Percentiles rank a stretch among this genome's conserved stretches.
phyloP scores from a whole-genome alignment of 2,329 filamentous ascomycete genomes.

The Curvularia lunata region DNA sequence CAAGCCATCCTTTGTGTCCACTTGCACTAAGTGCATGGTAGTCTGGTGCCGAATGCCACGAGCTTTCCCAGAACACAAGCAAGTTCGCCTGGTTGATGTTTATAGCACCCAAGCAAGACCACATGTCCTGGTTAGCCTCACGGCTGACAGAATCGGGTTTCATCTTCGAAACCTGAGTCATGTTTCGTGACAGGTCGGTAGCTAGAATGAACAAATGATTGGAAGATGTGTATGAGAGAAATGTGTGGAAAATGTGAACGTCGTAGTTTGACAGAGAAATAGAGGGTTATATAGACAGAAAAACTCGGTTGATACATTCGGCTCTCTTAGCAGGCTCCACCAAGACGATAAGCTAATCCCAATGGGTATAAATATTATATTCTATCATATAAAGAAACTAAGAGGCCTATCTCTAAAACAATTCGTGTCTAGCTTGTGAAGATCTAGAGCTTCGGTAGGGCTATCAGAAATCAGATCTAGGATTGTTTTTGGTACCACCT shows the following conservation, averaged over 20 bases:
- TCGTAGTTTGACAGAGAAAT: neutral
- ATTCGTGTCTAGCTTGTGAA: conserved; percentile 8
- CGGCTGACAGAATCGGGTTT: conserved; percentile 5
- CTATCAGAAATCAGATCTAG: conserved; percentile 13
- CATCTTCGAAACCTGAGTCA: conserved; percentile 2
- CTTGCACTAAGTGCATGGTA: conserved; percentile 8
- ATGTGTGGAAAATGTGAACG: neutral
- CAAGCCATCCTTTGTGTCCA: conserved; percentile 11
- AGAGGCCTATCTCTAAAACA: conserved; percentile 12
- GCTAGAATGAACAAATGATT: conserved; percentile 9
- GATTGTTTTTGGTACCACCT: conserved; percentile 4
- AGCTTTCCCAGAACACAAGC: conserved; percentile 12
- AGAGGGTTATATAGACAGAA: neutral
- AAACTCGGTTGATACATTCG: neutral
- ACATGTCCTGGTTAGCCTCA: conserved; percentile 2
- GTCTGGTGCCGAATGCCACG: conserved; percentile 1
- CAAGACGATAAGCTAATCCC: neutral
- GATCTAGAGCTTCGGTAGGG: conserved; percentile 5
- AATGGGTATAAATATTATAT: neutral
- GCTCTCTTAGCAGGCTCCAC: neutral
- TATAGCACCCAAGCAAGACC: conserved; percentile 13
- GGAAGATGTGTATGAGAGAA: neutral
- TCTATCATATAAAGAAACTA: conserved; percentile 9
- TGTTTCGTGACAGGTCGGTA: neutral
- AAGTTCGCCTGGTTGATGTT: conserved; percentile 3